Base-by-base conservation (phyloP, 495 filamentous ascomycete species). In the Copromyces sp. region DNA sequence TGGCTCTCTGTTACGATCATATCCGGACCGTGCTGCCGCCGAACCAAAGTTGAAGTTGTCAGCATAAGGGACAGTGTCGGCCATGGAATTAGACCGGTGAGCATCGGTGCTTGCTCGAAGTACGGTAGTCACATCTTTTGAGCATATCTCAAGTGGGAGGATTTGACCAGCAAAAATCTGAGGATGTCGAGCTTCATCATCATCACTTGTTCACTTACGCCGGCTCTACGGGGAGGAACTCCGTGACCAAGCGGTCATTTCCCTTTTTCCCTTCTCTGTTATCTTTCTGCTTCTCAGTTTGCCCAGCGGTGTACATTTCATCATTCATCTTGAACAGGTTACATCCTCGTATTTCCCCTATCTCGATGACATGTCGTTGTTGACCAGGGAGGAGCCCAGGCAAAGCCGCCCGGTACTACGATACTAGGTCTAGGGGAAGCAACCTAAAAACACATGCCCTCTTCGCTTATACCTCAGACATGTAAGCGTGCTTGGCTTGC, bases 391-490 rank as follows among this genome's bases (percentile, higher is more conserved):
- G 5, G 35, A 5, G 12, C 53, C 53, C 24, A 61, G 24, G 2
- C 5, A 16, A 61, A 61, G 53, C 53, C 53, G 53, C 53, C 53
- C 53, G 6, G 53, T 61, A 61, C 24, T 61, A 61, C 53, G 53
- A 24, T 61, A 16, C 24, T 29, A 61, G 47, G 24, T 9, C 11
- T 6, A 12, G 24, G 41, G 41, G 16, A 9, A 9, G 4, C 47
- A 29, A 16, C 47, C 16, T 61, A 61, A 16, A 61, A 16, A 59
- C 47, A 1, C 24, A 8, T 16, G 35, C 53, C 53, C 29, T 32
- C 53, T 35, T 71, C 69, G 53, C 70, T 45, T 68, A 70, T 20
- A 40, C 72, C n/a, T 72, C 69, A 37, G 29, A 71, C 61, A 72
- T 70, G 70, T 61, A 32, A 61, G 69, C 69, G 41, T 17, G 35